A percentile compares a stretch with the other conserved stretches of the same genome.
These are phyloP conservation scores for Gardenia jasminoides DNA, from an alignment of 257 asterid genomes.

Conservation along the genomic window DNA sequence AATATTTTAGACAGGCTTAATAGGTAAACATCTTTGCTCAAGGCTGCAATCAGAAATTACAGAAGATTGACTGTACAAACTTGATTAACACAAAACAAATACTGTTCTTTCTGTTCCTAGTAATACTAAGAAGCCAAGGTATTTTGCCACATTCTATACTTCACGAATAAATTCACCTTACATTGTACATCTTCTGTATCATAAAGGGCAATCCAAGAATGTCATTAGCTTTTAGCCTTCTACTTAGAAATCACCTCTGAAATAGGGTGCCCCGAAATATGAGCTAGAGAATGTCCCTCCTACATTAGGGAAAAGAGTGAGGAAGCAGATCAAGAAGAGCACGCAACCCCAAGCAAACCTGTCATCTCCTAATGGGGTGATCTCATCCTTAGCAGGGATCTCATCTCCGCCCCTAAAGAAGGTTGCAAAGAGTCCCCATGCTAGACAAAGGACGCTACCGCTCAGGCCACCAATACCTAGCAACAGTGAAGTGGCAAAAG, in stretches of 20 bases:
- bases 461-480: slow-evolving; percentile 84
- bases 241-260: slow-evolving; percentile 55
- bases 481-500: slow-evolving; percentile 63
- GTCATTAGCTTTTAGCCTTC: neutral
- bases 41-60: neutral
- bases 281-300: slow-evolving; percentile 85
- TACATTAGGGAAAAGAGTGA: slow-evolving; percentile 83
- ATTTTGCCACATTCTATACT: too few species aligned
- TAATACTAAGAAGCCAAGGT: neutral
- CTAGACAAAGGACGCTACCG: slow-evolving; percentile 76
- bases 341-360: slow-evolving; percentile 82
- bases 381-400: slow-evolving; percentile 84
- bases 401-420: slow-evolving; percentile 93
- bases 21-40: neutral
- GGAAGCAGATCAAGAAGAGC: slow-evolving; percentile 77
- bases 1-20: too few species aligned
- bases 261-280: slow-evolving; percentile 68
- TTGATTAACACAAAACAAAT: too few species aligned
- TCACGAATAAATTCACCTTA: neutral
- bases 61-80: neutral
- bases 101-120: neutral
- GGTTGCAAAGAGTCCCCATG: slow-evolving; percentile 88
- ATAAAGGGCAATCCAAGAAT: neutral
- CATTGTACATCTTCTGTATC: neutral
- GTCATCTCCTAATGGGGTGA: slow-evolving; percentile 75